phyloP scores from a whole-genome alignment of 345 rosid genomes.

The Diplotaxis tenuifolia region DNA sequence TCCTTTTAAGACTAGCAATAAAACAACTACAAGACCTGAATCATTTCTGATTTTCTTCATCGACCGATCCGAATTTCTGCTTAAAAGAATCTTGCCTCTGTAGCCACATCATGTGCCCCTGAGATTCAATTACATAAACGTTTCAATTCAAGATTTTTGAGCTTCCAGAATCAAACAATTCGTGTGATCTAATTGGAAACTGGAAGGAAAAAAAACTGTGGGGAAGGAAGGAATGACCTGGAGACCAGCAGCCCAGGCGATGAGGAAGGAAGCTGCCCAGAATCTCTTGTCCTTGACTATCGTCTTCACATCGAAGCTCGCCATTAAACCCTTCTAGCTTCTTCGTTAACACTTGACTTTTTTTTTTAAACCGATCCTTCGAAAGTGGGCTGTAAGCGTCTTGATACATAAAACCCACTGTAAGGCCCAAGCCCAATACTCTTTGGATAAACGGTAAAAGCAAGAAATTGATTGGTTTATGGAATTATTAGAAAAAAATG shows the following conservation, averaged over 20 bases:
- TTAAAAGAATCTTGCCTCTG: constrained; percentile 81
- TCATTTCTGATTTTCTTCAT: constrained; percentile 31
- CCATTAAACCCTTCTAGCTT: constrained; percentile 43
- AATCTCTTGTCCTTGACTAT: constrained; percentile 79
- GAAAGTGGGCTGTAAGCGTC: neutral
- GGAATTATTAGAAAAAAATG: neutral
- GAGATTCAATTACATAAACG: constrained; percentile 18
- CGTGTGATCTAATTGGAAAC: neutral
- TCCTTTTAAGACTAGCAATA: neutral
- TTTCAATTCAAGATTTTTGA: neutral
- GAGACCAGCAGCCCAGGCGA: constrained; percentile 89
- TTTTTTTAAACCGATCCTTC: neutral
- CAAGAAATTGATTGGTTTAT: neutral
- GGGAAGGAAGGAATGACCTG: constrained; percentile 48
- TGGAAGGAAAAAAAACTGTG: neutral
- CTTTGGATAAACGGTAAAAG: neutral
- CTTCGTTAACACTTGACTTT: neutral
- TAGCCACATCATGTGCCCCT: constrained; percentile 96
- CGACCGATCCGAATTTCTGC: constrained; percentile 54
- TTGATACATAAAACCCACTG: neutral
- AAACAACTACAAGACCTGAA: neutral
- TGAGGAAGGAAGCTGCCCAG: constrained; percentile 77
- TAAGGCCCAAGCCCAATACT: neutral
- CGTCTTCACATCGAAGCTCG: constrained; percentile 48
- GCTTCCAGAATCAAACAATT: neutral